Conservation (phyloP, 345 rosid species). For the Populus davidiana region DNA sequence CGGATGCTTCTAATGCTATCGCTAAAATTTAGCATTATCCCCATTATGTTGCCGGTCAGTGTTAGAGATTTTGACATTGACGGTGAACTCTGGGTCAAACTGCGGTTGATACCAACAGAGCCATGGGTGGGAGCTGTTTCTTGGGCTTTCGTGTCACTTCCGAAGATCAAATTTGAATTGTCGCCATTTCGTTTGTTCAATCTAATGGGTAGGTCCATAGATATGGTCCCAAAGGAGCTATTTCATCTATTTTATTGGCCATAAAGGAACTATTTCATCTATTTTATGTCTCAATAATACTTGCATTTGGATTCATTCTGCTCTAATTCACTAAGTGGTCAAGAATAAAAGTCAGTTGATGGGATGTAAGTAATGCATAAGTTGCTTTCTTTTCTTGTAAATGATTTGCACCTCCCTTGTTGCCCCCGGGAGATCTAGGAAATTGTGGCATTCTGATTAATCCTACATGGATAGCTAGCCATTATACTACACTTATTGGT, state of each 20-base stretch:
- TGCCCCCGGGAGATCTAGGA: neutral
- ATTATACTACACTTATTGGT: neutral
- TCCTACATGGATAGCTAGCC: neutral
- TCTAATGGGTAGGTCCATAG: conserved; percentile 71
- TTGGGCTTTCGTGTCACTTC: conserved; percentile 98
- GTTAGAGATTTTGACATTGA: conserved; percentile 94
- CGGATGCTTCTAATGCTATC: conserved; percentile 88
- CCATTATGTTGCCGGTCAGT: conserved; percentile 85
- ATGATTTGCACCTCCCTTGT: neutral
- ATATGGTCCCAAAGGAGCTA: conserved; percentile 10
- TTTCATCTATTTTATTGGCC: neutral
- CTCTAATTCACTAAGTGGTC: neutral
- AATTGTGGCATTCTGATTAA: neutral
- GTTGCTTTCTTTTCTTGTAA: neutral
- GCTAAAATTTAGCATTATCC: conserved; percentile 76
- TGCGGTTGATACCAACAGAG: conserved; percentile 78
- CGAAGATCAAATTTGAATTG: conserved; percentile 86
- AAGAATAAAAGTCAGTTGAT: no score
- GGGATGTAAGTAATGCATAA: no score
- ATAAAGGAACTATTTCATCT: conserved; percentile 6
- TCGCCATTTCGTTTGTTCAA: conserved; percentile 94
- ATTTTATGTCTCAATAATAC: neutral
- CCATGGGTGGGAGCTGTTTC: conserved; percentile 96
- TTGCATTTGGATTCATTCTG: conserved; percentile 5
- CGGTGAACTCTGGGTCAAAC: conserved; percentile 99